Evolutionary conservation across 768 basidiomycete species (phyloP).

Genomic region (Boletellus emodensis): DNA sequence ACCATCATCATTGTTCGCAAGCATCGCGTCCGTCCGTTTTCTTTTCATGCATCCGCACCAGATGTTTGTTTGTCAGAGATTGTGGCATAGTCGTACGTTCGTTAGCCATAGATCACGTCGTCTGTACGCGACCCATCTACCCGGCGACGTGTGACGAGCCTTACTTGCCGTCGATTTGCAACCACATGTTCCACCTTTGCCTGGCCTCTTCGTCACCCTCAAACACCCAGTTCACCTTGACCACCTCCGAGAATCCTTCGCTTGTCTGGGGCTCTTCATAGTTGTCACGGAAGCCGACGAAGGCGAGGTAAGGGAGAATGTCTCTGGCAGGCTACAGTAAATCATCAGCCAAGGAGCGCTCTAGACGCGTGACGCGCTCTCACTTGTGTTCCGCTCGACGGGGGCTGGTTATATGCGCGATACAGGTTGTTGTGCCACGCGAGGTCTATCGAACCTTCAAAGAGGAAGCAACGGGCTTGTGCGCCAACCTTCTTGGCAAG

Average conservation of each 20-base stretch:
- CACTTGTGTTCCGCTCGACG: constrained; percentile 27
- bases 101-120: constrained; percentile 5
- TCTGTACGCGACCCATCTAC: background rate
- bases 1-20: too few species aligned
- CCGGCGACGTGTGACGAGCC: background rate
- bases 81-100: background rate
- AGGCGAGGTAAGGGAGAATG: constrained; percentile 56
- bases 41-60: too few species aligned
- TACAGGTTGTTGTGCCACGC: constrained; percentile 95
- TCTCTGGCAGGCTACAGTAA: constrained; percentile 42
- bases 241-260: constrained; percentile 80
- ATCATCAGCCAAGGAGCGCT: background rate
- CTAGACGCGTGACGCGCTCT: background rate
- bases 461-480: constrained; percentile 66
- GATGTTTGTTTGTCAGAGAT: too few species aligned
- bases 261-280: constrained; percentile 61
- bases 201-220: constrained; percentile 71
- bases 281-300: constrained; percentile 51
- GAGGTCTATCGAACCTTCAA: constrained; percentile 71
- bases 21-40: too few species aligned
- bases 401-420: constrained; percentile 62
- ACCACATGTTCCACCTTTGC: constrained; percentile 78
- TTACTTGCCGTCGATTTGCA: constrained; percentile 73
- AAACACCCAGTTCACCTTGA: constrained; percentile 76
- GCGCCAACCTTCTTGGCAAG: constrained; percentile 55